Percentiles rank a stretch among this genome's conserved stretches.
Evolutionary conservation across 2,329 filamentous ascomycete genomes (phyloP).

Genomic region (Leptographium wingfieldii): DNA sequence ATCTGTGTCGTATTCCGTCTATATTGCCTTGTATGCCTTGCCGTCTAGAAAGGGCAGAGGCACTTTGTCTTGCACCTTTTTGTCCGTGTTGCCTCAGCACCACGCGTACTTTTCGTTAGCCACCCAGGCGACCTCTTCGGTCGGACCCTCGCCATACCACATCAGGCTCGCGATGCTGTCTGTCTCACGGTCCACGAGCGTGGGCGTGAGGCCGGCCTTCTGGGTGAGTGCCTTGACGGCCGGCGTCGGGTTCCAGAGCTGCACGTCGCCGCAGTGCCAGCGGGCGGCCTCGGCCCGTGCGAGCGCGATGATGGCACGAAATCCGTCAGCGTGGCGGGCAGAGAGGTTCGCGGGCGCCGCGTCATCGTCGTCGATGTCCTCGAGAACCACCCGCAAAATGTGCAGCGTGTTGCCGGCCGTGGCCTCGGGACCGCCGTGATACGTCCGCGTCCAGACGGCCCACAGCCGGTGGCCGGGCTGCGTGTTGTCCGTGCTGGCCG

Average conservation of each 20-base stretch:
- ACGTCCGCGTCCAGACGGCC: slow-evolving; percentile 60
- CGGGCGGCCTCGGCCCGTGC: slow-evolving; percentile 58
- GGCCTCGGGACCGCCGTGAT: slow-evolving; percentile 40
- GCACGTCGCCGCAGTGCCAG: slow-evolving; percentile 58
- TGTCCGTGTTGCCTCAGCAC: slow-evolving; percentile 37
- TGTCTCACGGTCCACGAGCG: slow-evolving; percentile 42
- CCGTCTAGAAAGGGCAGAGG: neutral
- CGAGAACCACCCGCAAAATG: slow-evolving; percentile 55
- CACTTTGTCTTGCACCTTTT: neutral
- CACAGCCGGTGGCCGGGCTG: slow-evolving; percentile 45
- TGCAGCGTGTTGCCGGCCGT: slow-evolving; percentile 54
- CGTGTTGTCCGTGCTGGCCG: too few relatives aligned
- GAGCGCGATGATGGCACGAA: slow-evolving; percentile 50
- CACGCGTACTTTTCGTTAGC: slow-evolving; percentile 68
- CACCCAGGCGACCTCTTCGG: slow-evolving; percentile 53
- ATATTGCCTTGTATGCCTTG: neutral
- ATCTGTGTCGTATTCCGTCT: too few relatives aligned
- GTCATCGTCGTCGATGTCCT: slow-evolving; percentile 38
- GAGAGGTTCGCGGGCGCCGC: slow-evolving; percentile 14
- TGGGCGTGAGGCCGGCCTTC: slow-evolving; percentile 33
- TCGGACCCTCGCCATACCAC: slow-evolving; percentile 50
- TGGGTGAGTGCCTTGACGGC: slow-evolving; percentile 35
- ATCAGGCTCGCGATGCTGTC: slow-evolving; percentile 59
- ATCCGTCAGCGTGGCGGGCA: slow-evolving; percentile 29
- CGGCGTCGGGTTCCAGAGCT: slow-evolving; percentile 72